Percentiles rank a stretch among this genome's conserved stretches.
Evolutionary conservation across 768 basidiomycete genomes (phyloP).

Genomic region (Lactarius pseudohatsudake): DNA sequence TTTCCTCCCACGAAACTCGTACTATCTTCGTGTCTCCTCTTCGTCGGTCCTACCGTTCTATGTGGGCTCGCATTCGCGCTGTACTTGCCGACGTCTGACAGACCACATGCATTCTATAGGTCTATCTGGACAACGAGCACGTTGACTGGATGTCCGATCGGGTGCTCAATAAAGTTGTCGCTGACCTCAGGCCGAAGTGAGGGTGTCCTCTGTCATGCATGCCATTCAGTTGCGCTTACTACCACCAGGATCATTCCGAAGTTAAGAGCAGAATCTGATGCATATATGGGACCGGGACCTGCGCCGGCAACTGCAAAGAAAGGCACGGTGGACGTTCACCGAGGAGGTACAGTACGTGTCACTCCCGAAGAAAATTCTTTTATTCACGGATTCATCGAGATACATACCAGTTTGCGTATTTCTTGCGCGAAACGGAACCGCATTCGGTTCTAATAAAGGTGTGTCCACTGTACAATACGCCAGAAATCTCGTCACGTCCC

Average conservation of each 20-base stretch:
- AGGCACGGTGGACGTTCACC: slow-evolving; percentile 75
- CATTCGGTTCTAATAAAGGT: slow-evolving; percentile 85
- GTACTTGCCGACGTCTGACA: slow-evolving; percentile 3
- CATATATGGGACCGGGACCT: slow-evolving; percentile 41
- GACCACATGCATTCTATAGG: slow-evolving; percentile 37
- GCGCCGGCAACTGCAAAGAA: slow-evolving; percentile 53
- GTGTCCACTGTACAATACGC: slow-evolving; percentile 2
- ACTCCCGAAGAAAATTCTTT: slow-evolving; percentile 10
- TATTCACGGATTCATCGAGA: slow-evolving; percentile 44
- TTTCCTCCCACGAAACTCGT: slow-evolving; percentile 72
- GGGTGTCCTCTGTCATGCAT: slow-evolving; percentile 26
- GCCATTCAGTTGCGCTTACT: not conserved
- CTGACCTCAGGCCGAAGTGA: slow-evolving; percentile 73
- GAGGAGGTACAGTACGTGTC: slow-evolving; percentile 74
- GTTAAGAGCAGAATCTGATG: slow-evolving; percentile 57
- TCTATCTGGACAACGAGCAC: slow-evolving; percentile 89
- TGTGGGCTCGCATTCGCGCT: slow-evolving; percentile 41
- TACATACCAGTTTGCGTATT: slow-evolving; percentile 89
- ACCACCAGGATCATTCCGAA: slow-evolving; percentile 62
- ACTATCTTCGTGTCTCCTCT: slow-evolving; percentile 79
- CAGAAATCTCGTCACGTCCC: slow-evolving; percentile 9
- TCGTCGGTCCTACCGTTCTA: slow-evolving; percentile 76
- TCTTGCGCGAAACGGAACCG: slow-evolving; percentile 77
- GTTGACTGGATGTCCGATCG: slow-evolving; percentile 88
- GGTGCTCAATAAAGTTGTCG: slow-evolving; percentile 76